Evolutionary conservation across 1,139 yeast genomes (phyloP), one percentile per base, ranked within the genome.

Genomic region (Schwanniomyces etchellsii): DNA sequence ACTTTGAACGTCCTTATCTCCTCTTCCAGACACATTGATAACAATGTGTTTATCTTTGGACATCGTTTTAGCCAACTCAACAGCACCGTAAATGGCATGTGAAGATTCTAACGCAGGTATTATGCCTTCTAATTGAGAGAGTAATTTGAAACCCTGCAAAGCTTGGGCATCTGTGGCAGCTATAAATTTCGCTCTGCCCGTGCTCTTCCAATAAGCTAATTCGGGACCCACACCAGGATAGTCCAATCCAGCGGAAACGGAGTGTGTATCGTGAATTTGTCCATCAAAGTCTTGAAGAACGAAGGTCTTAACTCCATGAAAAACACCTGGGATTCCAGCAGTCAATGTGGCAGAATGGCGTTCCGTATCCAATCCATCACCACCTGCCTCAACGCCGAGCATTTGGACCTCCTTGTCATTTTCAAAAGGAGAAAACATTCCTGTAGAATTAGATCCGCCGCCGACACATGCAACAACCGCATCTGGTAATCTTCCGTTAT

Each of bases 161-260:
- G 98, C 98, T 56, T 91, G 79, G 13, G 95, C 89, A 60, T 91
- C 96, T 23, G 91, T 84, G 30, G 95, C 96, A 30, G 96, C 95
- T 33, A 80, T 60, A 52, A 91, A 91, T 34, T 81, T 70, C 5
- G 95, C 98, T 51, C 99, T 79, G 15, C 96, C 96, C 38, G 81
- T 78, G 35, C 81, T 79, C 60, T 91, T 91, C 98, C 98, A 91
- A 56, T 73, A 77, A 2, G 98, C 93, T 47, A 91, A 73, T 64
- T 91, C 98, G 16, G 99, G 99, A 27, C 99, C 99, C 31, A 91
- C 99, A 58, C 96, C 99, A 21, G 99, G 99, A 57, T 91, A 91
- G 60, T 91, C 99, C 48, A 91, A 73, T 44, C 99, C 99, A 24
- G 99, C 99, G 42, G 96, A 86, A 27, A 91, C 93, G 16, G 97